Evolutionary conservation across 345 rosid genomes (phyloP).

Genomic region (Alliaria petiolata): DNA sequence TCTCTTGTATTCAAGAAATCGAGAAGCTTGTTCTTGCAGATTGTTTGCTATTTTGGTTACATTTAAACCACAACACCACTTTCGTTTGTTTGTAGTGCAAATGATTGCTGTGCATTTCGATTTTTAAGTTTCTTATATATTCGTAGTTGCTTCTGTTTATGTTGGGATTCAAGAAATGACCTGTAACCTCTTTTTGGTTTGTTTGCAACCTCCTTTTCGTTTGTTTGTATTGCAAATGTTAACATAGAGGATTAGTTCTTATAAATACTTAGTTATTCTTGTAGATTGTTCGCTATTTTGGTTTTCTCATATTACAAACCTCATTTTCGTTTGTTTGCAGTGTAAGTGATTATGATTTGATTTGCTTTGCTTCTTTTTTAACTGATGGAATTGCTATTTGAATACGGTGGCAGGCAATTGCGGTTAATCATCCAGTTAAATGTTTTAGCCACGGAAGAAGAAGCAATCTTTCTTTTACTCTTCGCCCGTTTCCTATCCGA

Average conservation of each 20-base stretch:
- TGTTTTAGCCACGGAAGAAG: slow-evolving; percentile 35
- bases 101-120: no score
- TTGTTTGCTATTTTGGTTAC: neutral
- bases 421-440: slow-evolving; percentile 16
- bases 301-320: neutral
- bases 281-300: neutral
- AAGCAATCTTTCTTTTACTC: slow-evolving; percentile 36
- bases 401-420: slow-evolving; percentile 28
- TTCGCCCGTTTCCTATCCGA: slow-evolving; percentile 31
- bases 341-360: neutral
- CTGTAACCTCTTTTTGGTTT: no score
- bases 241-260: no score
- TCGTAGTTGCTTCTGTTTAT: no score
- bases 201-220: no score
- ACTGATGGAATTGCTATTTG: neutral
- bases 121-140: no score
- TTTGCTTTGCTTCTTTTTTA: neutral
- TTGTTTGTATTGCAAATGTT: no score
- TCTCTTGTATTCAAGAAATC: no score
- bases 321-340: neutral
- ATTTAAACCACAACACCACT: no score
- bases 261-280: neutral
- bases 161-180: no score
- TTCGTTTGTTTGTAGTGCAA: no score
- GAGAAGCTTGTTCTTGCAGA: no score